Evolutionary conservation across 2,329 filamentous ascomycete genomes (phyloP).

Genomic region (Penicillium sp.): DNA sequence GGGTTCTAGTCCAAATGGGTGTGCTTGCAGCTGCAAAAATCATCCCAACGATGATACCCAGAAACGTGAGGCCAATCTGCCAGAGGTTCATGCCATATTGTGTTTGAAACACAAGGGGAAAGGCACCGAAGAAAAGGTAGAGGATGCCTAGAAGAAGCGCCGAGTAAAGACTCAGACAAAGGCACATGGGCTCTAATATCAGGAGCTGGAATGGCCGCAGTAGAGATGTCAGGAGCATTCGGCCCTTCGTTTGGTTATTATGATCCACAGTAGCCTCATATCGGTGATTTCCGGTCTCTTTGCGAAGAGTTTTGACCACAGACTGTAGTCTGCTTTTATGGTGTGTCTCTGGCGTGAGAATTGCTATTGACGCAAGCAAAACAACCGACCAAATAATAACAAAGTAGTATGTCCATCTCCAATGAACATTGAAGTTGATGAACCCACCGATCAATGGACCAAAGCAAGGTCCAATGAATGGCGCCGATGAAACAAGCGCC

Average conservation of each 20-base stretch:
- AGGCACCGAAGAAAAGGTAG: conserved; percentile 86
- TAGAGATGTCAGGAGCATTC: conserved; percentile 51
- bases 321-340: conserved; percentile 47
- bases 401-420: conserved; percentile 78
- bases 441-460: conserved; percentile 16
- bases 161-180: conserved; percentile 75
- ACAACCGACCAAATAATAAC: conserved; percentile 74
- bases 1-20: conserved; percentile 36
- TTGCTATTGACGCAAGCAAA: conserved; percentile 62
- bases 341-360: conserved; percentile 83
- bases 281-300: conserved; percentile 69
- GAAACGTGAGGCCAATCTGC: conserved; percentile 73
- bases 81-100: conserved; percentile 75
- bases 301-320: conserved; percentile 68
- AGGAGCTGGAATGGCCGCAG: conserved; percentile 75
- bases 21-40: conserved; percentile 35
- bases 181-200: conserved; percentile 77
- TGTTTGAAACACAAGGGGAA: conserved; percentile 71
- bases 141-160: conserved; percentile 55
- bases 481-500: conserved; percentile 12
- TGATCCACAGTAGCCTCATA: conserved; percentile 59
- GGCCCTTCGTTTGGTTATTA: not conserved
- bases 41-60: conserved; percentile 51
- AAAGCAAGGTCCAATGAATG: conserved; percentile 14
- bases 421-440: conserved; percentile 19